Conservation (phyloP, 2,329 filamentous ascomycete genomes). For the Colletotrichum truncatum region DNA sequence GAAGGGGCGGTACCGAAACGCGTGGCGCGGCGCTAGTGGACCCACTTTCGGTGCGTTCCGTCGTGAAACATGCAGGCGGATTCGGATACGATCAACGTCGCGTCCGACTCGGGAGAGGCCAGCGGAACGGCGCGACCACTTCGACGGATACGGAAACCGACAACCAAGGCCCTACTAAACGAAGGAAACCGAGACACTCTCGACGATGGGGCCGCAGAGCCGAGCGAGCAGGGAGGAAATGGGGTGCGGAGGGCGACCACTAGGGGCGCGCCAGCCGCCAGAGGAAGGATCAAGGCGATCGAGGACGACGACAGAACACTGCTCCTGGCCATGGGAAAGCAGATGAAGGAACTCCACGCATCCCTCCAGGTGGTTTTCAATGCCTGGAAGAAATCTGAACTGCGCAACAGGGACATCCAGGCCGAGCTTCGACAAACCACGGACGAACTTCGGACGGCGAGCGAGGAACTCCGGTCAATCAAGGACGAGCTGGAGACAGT, state of each 20-base stretch:
- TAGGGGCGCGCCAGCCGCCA: not conserved
- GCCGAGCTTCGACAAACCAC: not conserved
- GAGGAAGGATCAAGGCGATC: not conserved
- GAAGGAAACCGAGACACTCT: not conserved
- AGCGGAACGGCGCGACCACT: too few species aligned
- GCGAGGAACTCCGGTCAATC: not conserved
- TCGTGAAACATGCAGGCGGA: too few species aligned
- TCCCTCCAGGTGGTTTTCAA: not conserved
- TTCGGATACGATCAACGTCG: too few species aligned
- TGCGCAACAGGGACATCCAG: not conserved
- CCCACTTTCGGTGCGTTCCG: too few species aligned
- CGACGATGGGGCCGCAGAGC: not conserved
- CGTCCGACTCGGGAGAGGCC: too few species aligned
- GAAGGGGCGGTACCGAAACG: too few species aligned
- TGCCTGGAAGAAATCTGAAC: not conserved
- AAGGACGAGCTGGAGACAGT: not conserved
- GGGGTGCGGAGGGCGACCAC: not conserved
- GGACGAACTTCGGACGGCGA: not conserved
- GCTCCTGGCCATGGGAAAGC: not conserved
- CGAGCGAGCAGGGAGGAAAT: not conserved
- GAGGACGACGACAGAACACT: not conserved
- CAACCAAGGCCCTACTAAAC: not conserved
- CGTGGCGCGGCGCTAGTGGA: too few species aligned
- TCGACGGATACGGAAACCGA: not conserved
- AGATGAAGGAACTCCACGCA: not conserved